A percentile compares a stretch with the other conserved stretches of the same genome.
Conservation (phyloP, 116 monocot genomes). For the Papilionanthe hybrid region DNA sequence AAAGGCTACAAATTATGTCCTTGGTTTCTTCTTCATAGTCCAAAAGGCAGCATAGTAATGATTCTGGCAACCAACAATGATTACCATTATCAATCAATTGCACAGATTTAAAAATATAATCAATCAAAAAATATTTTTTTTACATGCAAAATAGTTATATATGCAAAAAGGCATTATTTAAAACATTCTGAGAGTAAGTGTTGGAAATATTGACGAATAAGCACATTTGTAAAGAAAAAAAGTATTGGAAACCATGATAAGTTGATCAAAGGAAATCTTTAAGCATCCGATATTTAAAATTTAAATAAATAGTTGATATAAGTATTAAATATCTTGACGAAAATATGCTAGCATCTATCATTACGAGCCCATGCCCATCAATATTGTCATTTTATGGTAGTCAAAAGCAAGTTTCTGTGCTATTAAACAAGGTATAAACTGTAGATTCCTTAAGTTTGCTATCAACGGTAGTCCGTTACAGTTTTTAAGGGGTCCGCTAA, state of each 20-base stretch:
- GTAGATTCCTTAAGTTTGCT: too few species aligned
- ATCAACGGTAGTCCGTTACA: too few species aligned
- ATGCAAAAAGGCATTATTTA: background rate
- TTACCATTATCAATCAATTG: background rate
- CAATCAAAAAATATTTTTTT: background rate
- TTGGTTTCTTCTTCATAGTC: constrained; percentile 82
- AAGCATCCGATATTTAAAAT: background rate
- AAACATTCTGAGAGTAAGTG: background rate
- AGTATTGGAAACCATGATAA: background rate
- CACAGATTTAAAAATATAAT: background rate
- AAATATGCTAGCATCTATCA: background rate
- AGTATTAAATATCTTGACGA: background rate
- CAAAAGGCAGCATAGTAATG: constrained; percentile 70
- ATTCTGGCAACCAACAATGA: constrained; percentile 44
- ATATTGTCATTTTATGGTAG: background rate
- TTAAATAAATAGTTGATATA: background rate
- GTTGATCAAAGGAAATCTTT: background rate
- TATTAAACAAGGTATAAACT: background rate
- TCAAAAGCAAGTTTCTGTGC: background rate
- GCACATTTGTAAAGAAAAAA: background rate
- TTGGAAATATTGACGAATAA: background rate
- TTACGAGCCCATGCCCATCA: background rate
- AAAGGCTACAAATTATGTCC: background rate
- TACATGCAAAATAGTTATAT: background rate
- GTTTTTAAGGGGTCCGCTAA: too few species aligned